Percentiles rank a stretch among this genome's conserved stretches.
These are phyloP conservation scores for Solanum neorickii DNA, from an alignment of 257 asterid genomes.

Conservation along the genomic window DNA sequence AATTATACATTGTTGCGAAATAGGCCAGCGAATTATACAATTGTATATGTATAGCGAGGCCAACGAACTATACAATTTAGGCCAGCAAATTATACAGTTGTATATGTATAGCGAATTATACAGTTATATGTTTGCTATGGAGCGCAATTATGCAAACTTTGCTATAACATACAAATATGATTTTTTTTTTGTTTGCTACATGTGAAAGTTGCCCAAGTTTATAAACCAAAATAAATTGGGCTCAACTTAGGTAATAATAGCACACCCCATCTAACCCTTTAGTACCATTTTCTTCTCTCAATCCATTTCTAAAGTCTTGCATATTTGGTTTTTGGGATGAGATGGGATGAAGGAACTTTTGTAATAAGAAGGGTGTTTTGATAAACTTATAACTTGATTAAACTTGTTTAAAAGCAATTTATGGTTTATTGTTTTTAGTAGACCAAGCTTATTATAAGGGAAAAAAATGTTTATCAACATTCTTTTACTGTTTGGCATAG, in stretches of 20 bases:
- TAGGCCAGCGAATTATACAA: no score
- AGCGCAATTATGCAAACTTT: no score
- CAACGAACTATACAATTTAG: no score
- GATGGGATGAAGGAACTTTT: background rate
- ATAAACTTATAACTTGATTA: background rate
- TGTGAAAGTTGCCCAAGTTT: background rate
- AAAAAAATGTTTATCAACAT: background rate
- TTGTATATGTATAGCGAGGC: no score
- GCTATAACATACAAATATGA: no score
- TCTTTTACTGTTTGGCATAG: background rate
- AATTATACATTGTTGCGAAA: no score
- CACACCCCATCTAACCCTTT: background rate
- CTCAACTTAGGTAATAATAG: background rate
- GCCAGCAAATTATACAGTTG: no score
- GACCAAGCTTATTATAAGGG: background rate
- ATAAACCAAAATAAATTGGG: background rate
- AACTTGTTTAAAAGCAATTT: background rate
- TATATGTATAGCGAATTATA: no score
- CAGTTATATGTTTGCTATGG: no score
- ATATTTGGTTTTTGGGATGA: background rate
- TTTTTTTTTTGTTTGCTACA: no score
- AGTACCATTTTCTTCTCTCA: background rate
- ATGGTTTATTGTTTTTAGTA: background rate
- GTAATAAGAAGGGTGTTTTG: background rate
- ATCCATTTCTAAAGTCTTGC: background rate